These are phyloP conservation scores for Salix suchowensis DNA, from an alignment of 345 rosid genomes.

Conservation along the genomic window DNA sequence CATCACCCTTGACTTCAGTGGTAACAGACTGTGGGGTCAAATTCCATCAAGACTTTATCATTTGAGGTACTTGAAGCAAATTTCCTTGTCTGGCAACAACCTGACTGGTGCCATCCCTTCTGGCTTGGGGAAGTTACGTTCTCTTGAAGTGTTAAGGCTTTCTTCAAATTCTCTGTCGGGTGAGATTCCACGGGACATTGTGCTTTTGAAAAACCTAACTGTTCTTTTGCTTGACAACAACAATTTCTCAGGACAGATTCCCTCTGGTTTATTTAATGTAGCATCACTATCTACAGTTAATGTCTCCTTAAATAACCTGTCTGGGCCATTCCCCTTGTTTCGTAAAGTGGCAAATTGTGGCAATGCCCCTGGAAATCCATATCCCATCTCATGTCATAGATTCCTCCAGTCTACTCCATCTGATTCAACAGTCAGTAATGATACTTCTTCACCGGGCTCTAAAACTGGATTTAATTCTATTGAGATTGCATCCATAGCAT, in stretches of 20 bases:
- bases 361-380: constrained; percentile 6
- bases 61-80: constrained; percentile 17
- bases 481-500: constrained; percentile 34
- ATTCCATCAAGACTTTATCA: constrained; percentile 16
- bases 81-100: constrained; percentile 26
- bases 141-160: constrained; percentile 5
- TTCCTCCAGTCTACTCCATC: not conserved
- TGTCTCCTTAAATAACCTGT: constrained; percentile 9
- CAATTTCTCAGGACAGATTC: constrained; percentile 8
- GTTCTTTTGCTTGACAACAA: constrained; percentile 17
- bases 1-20: constrained; percentile 23
- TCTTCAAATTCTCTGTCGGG: constrained; percentile 2
- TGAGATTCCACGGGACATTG: constrained; percentile 3
- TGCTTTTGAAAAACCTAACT: constrained; percentile 11
- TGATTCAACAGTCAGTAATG: not conserved
- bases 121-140: not conserved
- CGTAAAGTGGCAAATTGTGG: constrained; percentile 13
- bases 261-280: constrained; percentile 5
- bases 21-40: constrained; percentile 23
- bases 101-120: constrained; percentile 16
- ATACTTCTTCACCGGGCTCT: not conserved
- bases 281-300: constrained; percentile 4
- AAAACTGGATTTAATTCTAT: constrained; percentile 13
- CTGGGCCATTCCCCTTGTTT: not conserved
- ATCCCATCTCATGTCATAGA: not conserved